Evolutionary conservation across 2,329 filamentous ascomycete species (phyloP).

Genomic region (Basipetospora chlamydospora): DNA sequence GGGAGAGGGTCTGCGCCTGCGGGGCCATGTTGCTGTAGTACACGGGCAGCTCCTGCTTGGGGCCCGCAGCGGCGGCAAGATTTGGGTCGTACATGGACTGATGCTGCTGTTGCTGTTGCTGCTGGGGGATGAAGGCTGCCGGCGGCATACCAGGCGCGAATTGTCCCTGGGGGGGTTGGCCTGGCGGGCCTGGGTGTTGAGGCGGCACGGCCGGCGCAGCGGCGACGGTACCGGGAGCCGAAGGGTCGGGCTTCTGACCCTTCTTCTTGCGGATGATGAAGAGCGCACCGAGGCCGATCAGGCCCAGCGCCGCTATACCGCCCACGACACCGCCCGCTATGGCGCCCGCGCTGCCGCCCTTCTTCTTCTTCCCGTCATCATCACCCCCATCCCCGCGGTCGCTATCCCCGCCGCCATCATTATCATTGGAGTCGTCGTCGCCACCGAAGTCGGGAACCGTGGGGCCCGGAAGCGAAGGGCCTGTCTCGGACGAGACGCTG

Average conservation of each 20-base stretch:
- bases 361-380: constrained; percentile 5
- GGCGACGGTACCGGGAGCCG: constrained; percentile 1
- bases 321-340: constrained; percentile 24
- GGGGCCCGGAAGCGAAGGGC: background rate
- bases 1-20: background rate
- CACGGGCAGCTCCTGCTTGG: background rate
- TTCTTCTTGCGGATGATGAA: constrained; percentile 16
- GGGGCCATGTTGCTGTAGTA: background rate
- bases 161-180: background rate
- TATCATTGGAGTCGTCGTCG: background rate
- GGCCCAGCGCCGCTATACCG: constrained; percentile 18
- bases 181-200: constrained; percentile 6
- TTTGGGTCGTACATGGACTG: constrained; percentile 1
- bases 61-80: background rate
- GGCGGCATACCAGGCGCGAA: constrained; percentile 5
- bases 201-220: background rate
- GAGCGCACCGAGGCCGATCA: constrained; percentile 16
- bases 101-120: background rate
- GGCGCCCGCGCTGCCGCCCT: constrained; percentile 18
- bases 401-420: background rate
- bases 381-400: background rate
- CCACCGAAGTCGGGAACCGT: background rate
- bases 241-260: constrained; percentile 11
- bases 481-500: constrained; percentile 6
- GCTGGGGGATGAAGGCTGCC: background rate